phyloP scores from a whole-genome alignment of 2,329 filamentous ascomycete species.

The Paecilomyces variotii region DNA sequence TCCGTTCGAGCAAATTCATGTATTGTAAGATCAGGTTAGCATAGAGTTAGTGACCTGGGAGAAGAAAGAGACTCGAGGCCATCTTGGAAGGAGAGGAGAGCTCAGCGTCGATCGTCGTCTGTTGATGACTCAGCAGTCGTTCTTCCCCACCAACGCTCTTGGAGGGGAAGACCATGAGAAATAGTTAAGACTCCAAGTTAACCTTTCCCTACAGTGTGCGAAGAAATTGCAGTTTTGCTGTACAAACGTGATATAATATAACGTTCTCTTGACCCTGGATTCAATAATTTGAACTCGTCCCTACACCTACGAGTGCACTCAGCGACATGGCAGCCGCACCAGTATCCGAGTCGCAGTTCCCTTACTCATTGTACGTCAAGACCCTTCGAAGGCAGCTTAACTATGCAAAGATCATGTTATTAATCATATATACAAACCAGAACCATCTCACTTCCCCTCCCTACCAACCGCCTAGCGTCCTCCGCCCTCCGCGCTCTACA shows the following conservation, averaged over 20 bases:
- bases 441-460: constrained; percentile 71
- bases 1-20: too few relatives aligned
- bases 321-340: constrained; percentile 14
- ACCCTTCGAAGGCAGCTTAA: neutral
- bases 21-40: too few relatives aligned
- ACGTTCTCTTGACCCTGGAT: neutral
- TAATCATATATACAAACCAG: constrained; percentile 37
- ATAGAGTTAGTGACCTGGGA: too few relatives aligned
- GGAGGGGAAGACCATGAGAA: neutral
- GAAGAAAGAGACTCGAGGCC: too few relatives aligned
- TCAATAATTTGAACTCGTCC: neutral
- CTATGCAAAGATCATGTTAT: neutral
- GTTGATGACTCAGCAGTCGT: neutral
- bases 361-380: constrained; percentile 28
- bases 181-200: neutral
- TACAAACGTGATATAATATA: neutral
- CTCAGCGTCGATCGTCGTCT: too few relatives aligned
- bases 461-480: constrained; percentile 66
- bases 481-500: constrained; percentile 67
- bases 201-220: neutral
- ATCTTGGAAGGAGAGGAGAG: too few relatives aligned
- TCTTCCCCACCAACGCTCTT: neutral
- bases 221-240: neutral
- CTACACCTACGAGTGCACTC: neutral
- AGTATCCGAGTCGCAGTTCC: constrained; percentile 22